These are phyloP conservation scores for Hibiscus mutabilis DNA, from an alignment of 345 rosid species.

Conservation along the genomic window DNA sequence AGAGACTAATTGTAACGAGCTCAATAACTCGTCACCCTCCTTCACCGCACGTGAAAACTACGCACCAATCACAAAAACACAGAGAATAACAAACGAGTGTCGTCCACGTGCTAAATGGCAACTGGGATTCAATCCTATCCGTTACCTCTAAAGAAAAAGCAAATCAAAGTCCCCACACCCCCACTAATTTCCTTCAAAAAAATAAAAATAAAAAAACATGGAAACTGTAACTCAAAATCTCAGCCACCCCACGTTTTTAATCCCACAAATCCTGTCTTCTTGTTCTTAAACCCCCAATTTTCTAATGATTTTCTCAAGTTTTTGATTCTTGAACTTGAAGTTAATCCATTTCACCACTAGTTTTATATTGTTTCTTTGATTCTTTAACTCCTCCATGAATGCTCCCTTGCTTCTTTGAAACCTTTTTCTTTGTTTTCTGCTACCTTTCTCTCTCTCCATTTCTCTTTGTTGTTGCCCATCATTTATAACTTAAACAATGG, in stretches of 20 bases:
- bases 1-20: not conserved
- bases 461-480: not conserved
- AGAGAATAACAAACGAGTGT: not conserved
- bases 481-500: conserved; percentile 7
- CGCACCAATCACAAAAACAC: not conserved
- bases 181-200: not conserved
- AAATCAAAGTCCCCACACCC: not conserved
- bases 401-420: conserved; percentile 34
- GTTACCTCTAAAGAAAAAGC: not conserved
- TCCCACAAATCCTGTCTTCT: not conserved
- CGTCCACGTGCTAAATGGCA: not conserved
- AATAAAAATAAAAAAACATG: not conserved
- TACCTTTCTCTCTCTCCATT: not conserved
- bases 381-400: conserved; percentile 27
- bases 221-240: not conserved
- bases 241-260: not conserved
- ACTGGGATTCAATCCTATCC: conserved; percentile 6
- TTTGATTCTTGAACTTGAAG: not conserved
- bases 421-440: not conserved
- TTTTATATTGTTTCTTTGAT: not conserved
- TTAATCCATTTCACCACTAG: conserved; percentile 2
- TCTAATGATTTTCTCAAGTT: not conserved
- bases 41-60: not conserved
- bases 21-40: not conserved
- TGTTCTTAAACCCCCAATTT: not conserved